Evolutionary conservation across 768 basidiomycete species (phyloP), one percentile per base, ranked within the genome.

Genomic region (Amanita subjunquillea): DNA sequence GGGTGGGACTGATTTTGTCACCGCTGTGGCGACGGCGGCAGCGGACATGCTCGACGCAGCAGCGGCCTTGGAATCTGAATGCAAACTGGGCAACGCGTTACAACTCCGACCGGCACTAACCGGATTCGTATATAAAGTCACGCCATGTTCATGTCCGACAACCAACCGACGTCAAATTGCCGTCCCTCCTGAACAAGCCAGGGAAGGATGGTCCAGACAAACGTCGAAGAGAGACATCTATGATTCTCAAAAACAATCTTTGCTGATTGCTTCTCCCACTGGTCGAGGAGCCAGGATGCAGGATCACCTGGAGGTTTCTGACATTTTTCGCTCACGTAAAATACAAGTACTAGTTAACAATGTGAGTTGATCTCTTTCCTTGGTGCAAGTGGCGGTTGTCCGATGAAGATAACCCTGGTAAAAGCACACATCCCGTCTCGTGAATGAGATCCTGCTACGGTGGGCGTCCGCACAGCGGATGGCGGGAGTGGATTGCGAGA

Each of bases 241-340:
- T 46, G 51, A 71, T 69, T 72, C 85, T 86, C 85, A 78, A 89
- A 91, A 90, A 91, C 88, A 89, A 77, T 90, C 86, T 83, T 78
- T 81, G 87, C 88, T 81, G 88, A 87, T 77, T 72, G 87, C 78
- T 82, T 73, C 77, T 91, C 88, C 88, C 88, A 63, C 67, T 78
- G 88, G 88, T 91, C 68, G 88, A 91, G 88, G 79, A 76, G 84
- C 69, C 22, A 87, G 83, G 88, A 91, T 72, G 88, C 87, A 76
- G 82, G 88, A 91, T 84, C 83, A 91, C 88, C 88, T 90, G 85
- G 86, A 78, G 85, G 66, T 23, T 36, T 53, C 51, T 53, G 43
- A 53, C 51, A 53, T 46, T 53, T 38, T 5, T 25, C 15, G 17
- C 25, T 27, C 40, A 51, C 44, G 50, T 51, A 51, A 10, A 17